Conservation (phyloP, 2,329 filamentous ascomycete species). For the Penicillium brevicompactum region DNA sequence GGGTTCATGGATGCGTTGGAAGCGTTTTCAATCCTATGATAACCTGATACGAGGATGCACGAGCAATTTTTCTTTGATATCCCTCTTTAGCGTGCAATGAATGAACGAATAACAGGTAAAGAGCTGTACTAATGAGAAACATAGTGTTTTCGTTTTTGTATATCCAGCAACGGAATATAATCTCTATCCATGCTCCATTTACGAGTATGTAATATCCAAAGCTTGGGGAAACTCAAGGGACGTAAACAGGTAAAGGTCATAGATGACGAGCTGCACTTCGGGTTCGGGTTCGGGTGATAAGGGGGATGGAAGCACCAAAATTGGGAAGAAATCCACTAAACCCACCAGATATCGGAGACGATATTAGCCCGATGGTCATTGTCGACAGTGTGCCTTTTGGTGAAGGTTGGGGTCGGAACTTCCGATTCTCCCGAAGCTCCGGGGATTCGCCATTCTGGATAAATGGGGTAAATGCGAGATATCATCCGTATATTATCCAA, state of each 20-base stretch:
- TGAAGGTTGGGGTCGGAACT: slow-evolving; percentile 16
- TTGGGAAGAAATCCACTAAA: not conserved
- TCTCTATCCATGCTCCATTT: not conserved
- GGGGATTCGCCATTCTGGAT: slow-evolving; percentile 2
- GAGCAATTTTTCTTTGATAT: not conserved
- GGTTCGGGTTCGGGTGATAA: not conserved
- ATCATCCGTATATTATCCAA: not conserved
- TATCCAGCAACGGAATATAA: not conserved
- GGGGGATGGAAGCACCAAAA: not conserved
- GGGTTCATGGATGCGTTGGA: slow-evolving; percentile 45
- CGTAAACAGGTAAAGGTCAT: not conserved
- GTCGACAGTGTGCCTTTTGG: not conserved
- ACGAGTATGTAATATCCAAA: not conserved
- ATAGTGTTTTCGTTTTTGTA: not conserved
- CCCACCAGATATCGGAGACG: slow-evolving; percentile 8
- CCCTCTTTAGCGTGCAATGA: not conserved
- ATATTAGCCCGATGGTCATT: slow-evolving; percentile 13
- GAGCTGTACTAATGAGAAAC: not conserved
- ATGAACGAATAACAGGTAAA: not conserved
- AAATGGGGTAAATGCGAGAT: slow-evolving; percentile 6
- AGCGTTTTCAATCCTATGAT: slow-evolving; percentile 28
- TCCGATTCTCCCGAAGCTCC: slow-evolving; percentile 24
- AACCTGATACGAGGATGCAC: not conserved
- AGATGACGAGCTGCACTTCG: not conserved
- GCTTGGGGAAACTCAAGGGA: not conserved